Evolutionary conservation across 805 yeast genomes (phyloP), one percentile per base, ranked within the genome.

Genomic region (Wickerhamiella cacticola): DNA sequence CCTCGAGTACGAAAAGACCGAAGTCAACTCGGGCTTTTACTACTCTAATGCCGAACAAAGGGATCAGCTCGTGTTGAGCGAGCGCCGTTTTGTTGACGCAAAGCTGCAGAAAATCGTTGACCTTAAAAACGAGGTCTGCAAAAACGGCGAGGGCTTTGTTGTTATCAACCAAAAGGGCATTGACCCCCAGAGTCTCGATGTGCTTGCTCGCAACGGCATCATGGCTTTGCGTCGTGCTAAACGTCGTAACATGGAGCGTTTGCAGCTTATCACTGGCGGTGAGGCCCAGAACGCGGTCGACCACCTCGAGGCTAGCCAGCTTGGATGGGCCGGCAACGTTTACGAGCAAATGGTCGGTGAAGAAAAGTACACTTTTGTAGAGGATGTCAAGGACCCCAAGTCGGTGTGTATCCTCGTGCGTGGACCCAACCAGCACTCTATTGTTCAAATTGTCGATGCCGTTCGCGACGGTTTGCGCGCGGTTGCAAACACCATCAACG

Each of bases 171-270:
- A 92, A 68, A 92, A 92, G 72, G 98, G 98, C 59, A 92, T 92
- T 55, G 98, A 92, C 63, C 98, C 98, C 54, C 82, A 92, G 92
- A 87, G 96, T 6, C 70, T 92, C 53, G 98, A 92, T 63, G 80
- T 89, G 4, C 73, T 92, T 54, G 97, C 97, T 39, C 86, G 85
- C 63, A 82, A 92, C 66, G 83, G 82, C 57, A 92, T 92, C 56
- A 72, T 92, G 57, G 98, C 98, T 1, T 73, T 92, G 59, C 80
- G 99, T 72, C 79, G 98, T 63, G 99, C 99, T 39, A 92, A 92
- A 72, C 80, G 99, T 72, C 82, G 99, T 70, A 92, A 92, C 67
- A 89, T 92, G 98, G 99, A 92, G 70, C 80, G 99, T 64, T 73
- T 92, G 62, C 99, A 92, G 68, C 74, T 92, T 52, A 86, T 87